Percentiles rank a stretch among this genome's conserved stretches.
Conservation (phyloP, 768 basidiomycete species). For the Leucocoprinus leucothites region DNA sequence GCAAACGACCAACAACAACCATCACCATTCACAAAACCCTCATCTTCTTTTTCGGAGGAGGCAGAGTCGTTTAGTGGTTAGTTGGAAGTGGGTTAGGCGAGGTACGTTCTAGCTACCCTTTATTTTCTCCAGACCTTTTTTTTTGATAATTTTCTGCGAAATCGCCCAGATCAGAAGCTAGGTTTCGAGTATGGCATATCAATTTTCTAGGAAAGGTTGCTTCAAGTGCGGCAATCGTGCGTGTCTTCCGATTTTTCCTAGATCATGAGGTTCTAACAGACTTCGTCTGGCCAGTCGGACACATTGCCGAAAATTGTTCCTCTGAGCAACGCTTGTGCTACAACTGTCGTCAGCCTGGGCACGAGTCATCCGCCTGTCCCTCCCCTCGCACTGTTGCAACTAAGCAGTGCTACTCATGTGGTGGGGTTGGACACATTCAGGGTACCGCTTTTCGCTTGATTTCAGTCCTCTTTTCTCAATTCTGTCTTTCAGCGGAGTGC, state of each 20-base stretch:
- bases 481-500: conserved; percentile 61
- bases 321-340: conserved; percentile 90
- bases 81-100: conserved; percentile 75
- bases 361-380: conserved; percentile 87
- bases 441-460: conserved; percentile 25
- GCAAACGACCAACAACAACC: conserved; percentile 19
- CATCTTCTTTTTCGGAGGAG: conserved; percentile 62
- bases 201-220: conserved; percentile 84
- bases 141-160: conserved; percentile 9
- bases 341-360: conserved; percentile 93
- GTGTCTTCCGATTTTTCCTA: conserved; percentile 26
- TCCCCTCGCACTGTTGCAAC: conserved; percentile 77
- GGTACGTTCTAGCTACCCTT: conserved; percentile 34
- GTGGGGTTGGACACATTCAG: conserved; percentile 88
- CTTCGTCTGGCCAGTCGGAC: conserved; percentile 60
- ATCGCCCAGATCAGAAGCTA: conserved; percentile 23
- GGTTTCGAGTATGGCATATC: conserved; percentile 65
- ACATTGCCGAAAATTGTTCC: conserved; percentile 90
- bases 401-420: conserved; percentile 92
- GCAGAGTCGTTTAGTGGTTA: conserved; percentile 61
- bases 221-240: conserved; percentile 92
- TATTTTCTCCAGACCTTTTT: background rate
- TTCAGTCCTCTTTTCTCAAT: background rate
- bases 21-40: conserved; percentile 39
- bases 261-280: conserved; percentile 13